Percentiles rank a stretch among this genome's conserved stretches.
These are phyloP conservation scores for Podila epigama DNA, from an alignment of 192 early-diverging fungal species.

Conservation along the genomic window DNA sequence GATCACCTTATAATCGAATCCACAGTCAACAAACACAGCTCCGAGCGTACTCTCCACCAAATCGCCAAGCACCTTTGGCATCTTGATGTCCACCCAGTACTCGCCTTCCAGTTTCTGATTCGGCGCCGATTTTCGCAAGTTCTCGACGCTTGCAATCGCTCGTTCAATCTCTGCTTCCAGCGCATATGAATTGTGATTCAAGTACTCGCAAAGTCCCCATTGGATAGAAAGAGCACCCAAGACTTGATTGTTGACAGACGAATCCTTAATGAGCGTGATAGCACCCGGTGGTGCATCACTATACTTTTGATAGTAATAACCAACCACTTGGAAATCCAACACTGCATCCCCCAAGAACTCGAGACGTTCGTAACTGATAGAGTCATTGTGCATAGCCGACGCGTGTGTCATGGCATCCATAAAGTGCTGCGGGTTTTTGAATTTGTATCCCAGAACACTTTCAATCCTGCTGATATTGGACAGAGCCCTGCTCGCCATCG, in stretches of 20 bases:
- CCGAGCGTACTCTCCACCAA: constrained; percentile 89
- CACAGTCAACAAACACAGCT: constrained; percentile 85
- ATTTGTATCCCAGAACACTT: constrained; percentile 66
- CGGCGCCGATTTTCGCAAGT: constrained; percentile 30
- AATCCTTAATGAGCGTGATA: constrained; percentile 85
- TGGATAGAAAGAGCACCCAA: constrained; percentile 74
- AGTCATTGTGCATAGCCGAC: constrained; percentile 59
- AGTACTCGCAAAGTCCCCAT: constrained; percentile 67
- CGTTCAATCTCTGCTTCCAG: constrained; percentile 65
- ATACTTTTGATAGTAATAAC: constrained; percentile 75
- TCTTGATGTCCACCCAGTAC: constrained; percentile 79
- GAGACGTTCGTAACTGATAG: constrained; percentile 84
- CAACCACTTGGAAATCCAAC: constrained; percentile 80
- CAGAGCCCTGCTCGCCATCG: no score
- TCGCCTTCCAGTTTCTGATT: constrained; percentile 57
- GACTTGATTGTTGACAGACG: constrained; percentile 87
- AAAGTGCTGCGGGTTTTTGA: constrained; percentile 70
- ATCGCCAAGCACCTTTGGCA: constrained; percentile 92
- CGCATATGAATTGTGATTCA: constrained; percentile 68
- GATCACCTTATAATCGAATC: constrained; percentile 65
- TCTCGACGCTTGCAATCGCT: constrained; percentile 60
- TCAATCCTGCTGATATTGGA: constrained; percentile 34
- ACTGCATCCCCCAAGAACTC: constrained; percentile 90
- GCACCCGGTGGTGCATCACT: constrained; percentile 73
- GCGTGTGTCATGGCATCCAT: constrained; percentile 90